Evolutionary conservation across 2,329 filamentous ascomycete genomes (phyloP).

Genomic region (Penicillium sp.): DNA sequence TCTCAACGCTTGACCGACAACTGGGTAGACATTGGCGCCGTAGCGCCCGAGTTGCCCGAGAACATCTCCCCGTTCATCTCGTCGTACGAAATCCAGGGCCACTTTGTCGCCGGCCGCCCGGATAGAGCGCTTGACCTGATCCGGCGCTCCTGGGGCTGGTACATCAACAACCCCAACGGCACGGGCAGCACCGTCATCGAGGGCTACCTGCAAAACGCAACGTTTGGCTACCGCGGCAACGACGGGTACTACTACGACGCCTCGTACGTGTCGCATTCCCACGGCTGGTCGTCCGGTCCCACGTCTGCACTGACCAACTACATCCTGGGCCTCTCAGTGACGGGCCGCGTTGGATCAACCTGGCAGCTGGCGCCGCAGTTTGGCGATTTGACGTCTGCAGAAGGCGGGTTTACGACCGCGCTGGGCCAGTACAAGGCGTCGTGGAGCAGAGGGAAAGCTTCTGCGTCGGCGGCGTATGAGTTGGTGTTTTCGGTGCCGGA

Average conservation of each 20-base stretch:
- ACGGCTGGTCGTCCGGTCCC: slow-evolving; percentile 43
- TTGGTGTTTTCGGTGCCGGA: slow-evolving; percentile 11
- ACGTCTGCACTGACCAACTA: slow-evolving; percentile 43
- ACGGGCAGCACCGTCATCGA: slow-evolving; percentile 58
- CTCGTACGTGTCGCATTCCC: slow-evolving; percentile 40
- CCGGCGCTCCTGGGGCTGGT: slow-evolving; percentile 58
- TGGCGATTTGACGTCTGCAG: slow-evolving; percentile 39
- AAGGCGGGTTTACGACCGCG: slow-evolving; percentile 46
- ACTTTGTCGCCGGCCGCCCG: slow-evolving; percentile 47
- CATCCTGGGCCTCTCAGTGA: slow-evolving; percentile 43
- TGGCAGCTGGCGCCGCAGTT: slow-evolving; percentile 46
- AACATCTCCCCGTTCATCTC: slow-evolving; percentile 59
- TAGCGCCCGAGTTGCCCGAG: slow-evolving; percentile 53
- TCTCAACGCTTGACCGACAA: slow-evolving; percentile 46
- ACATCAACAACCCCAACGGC: slow-evolving; percentile 54
- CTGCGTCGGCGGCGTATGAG: slow-evolving; percentile 5
- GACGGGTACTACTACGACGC: slow-evolving; percentile 51
- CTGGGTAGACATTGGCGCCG: slow-evolving; percentile 55
- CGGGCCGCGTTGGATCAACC: slow-evolving; percentile 33
- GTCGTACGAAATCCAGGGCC: slow-evolving; percentile 57
- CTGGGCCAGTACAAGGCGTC: slow-evolving; percentile 39
- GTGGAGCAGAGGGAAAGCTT: slow-evolving; percentile 1
- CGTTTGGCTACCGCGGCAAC: slow-evolving; percentile 54
- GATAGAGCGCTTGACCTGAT: slow-evolving; percentile 54
- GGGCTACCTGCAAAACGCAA: slow-evolving; percentile 54